A percentile compares a stretch with the other conserved stretches of the same genome.
Evolutionary conservation across 108 stramenopile genomes (phyloP).

Genomic region (Nannochloropsis gaditana): DNA sequence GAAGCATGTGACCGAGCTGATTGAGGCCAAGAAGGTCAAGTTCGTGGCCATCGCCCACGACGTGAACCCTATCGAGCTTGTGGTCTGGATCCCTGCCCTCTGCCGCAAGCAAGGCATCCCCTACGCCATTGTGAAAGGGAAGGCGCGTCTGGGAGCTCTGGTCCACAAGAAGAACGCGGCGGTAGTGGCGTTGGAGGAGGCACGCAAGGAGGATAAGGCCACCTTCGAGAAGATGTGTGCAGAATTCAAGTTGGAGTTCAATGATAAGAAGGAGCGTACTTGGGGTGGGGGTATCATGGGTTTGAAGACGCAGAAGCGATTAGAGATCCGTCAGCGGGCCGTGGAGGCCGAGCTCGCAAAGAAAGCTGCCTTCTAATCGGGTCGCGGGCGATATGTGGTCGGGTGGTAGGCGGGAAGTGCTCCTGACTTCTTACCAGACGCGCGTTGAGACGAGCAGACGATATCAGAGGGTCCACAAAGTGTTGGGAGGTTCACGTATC

Average conservation of each 20-base stretch:
- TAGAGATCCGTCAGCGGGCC: constrained; percentile 93
- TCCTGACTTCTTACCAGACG: no score
- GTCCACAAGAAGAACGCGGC: constrained; percentile 94
- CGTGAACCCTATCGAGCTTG: constrained; percentile 97
- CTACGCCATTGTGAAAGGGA: constrained; percentile 98
- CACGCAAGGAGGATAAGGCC: constrained; percentile 80
- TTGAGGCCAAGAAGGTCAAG: constrained; percentile 97
- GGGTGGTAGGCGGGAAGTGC: no score
- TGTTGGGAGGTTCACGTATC: no score
- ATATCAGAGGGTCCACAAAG: no score
- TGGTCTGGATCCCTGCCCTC: constrained; percentile 96
- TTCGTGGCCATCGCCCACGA: constrained; percentile 97
- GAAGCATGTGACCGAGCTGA: constrained; percentile 95
- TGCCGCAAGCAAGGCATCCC: constrained; percentile 99
- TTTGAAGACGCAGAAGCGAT: constrained; percentile 97
- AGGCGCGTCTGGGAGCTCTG: constrained; percentile 94
- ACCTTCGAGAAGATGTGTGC: constrained; percentile 71
- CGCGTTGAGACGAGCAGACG: no score
- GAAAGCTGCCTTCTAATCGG: constrained; percentile 73
- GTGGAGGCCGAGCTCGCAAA: constrained; percentile 90
- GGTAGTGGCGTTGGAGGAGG: constrained; percentile 73
- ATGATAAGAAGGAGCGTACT: constrained; percentile 84
- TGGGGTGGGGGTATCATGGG: constrained; percentile 99
- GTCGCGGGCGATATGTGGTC: background rate
- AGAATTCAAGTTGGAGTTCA: constrained; percentile 85